Evolutionary conservation across 1,284 basidiomycete species (phyloP), one percentile per base, ranked within the genome.

Genomic region (Moesziomyces sp.): DNA sequence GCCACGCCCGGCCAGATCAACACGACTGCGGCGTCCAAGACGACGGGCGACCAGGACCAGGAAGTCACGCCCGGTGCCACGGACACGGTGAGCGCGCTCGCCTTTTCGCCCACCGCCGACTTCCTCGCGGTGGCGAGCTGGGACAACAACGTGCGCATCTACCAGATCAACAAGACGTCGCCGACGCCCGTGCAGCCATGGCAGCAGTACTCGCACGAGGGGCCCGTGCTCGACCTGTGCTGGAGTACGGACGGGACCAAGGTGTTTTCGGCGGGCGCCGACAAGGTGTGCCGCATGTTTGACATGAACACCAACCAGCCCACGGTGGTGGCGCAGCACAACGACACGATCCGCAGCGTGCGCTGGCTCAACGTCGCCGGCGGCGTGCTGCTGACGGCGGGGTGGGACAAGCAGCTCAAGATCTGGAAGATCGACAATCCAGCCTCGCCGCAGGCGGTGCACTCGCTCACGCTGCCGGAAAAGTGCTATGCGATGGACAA

Each of bases 351-450:
- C 72, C 90, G 90, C 75, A 89, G 88, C 61, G 88, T 94, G 38
- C 87, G 88, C 58, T 94, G 90, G 89, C 87, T 93, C 54, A 91
- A 92, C 71, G 89, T 89, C 9, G 83, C 80, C 85, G 89, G 80
- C 85, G 89, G 91, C 10, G 89, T 93, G 59, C 86, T 94, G 40
- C 91, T 90, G 16, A 95, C 93, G 0, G 93, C 92, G 1, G 92
- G 92, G 55, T 97, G 93, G 93, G 94, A 97, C 84, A 93, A 93
- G 85, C 92, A 91, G 14, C 83, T 95, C 77, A 94, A 93, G 52
- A 74, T 74, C 40, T 80, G 77, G 76, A 80, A 78, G 57, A 60
- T 79, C 44, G 78, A 79, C 44, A 73, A 73, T 30, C 70, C 70
- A 10, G 73, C 77, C 11, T 58, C 69, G 42, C 78, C 76, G 8